A percentile compares a stretch with the other conserved stretches of the same genome.
Conservation (phyloP, 1,284 basidiomycete genomes). For the Fomitopsis schrenkii region DNA sequence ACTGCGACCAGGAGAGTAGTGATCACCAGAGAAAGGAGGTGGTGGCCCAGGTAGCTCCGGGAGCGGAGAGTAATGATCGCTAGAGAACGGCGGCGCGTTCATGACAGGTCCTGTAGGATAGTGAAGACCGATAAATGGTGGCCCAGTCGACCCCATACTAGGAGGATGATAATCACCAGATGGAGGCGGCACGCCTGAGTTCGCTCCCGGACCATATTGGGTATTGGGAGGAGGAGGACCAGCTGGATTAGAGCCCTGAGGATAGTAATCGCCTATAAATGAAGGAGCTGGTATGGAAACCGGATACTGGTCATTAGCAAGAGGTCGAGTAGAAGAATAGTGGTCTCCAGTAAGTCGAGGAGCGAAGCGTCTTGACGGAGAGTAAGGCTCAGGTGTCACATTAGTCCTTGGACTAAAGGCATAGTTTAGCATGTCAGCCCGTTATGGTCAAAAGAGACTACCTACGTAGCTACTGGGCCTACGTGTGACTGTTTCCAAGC, state of each 20-base stretch:
- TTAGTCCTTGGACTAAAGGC: neutral
- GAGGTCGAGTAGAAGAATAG: neutral
- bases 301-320: neutral
- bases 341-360: neutral
- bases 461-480: constrained; percentile 17
- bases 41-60: constrained; percentile 4
- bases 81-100: constrained; percentile 10
- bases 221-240: neutral
- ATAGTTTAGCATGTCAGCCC: neutral
- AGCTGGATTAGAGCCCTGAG: neutral
- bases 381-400: neutral
- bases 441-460: neutral
- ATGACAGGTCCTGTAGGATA: constrained; percentile 5
- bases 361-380: neutral
- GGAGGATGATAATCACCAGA: neutral
- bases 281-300: neutral
- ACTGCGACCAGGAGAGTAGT: constrained; percentile 1
- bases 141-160: constrained; percentile 11
- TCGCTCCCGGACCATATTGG: neutral
- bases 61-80: constrained; percentile 9
- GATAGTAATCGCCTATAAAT: neutral
- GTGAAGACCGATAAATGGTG: neutral
- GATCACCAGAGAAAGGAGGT: neutral
- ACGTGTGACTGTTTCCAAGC: constrained; percentile 60
- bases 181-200: neutral